phyloP scores from a whole-genome alignment of 2,329 filamentous ascomycete genomes.

The Penicillium carneum region DNA sequence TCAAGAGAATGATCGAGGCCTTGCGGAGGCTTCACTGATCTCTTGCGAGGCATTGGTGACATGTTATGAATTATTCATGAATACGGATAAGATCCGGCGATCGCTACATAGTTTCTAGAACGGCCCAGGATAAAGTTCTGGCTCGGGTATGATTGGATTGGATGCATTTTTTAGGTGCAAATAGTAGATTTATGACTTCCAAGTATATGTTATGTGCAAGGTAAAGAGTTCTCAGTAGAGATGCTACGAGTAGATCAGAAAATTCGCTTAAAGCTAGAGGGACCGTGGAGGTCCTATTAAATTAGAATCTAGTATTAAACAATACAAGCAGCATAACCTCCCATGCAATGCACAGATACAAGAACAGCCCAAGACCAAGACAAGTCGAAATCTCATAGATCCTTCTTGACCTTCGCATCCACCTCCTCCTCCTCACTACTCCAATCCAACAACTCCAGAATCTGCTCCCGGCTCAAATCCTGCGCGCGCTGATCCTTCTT shows the following conservation, averaged over 20 bases:
- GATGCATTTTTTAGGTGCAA: slow-evolving; percentile 7
- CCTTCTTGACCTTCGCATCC: slow-evolving; percentile 40
- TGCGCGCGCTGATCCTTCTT: slow-evolving; percentile 69
- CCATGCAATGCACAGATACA: slow-evolving; percentile 18
- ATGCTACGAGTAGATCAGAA: background rate
- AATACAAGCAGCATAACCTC: slow-evolving; percentile 12
- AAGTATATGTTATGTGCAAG: background rate
- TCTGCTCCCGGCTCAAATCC: slow-evolving; percentile 76
- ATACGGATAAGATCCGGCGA: slow-evolving; percentile 8
- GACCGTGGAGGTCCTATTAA: slow-evolving; percentile 6
- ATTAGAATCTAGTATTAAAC: slow-evolving; percentile 11
- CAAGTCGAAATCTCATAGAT: slow-evolving; percentile 5
- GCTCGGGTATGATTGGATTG: background rate
- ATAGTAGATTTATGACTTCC: slow-evolving; percentile 9
- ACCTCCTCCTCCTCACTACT: slow-evolving; percentile 56
- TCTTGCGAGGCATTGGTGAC: background rate
- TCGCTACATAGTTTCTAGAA: background rate
- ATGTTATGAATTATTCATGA: slow-evolving; percentile 18
- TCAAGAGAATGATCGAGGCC: slow-evolving; percentile 67
- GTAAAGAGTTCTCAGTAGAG: too few relatives aligned
- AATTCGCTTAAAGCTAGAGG: background rate
- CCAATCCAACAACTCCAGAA: slow-evolving; percentile 72
- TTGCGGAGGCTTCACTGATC: slow-evolving; percentile 59
- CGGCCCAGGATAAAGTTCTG: background rate
- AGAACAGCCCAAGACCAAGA: background rate